Evolutionary conservation across 352 stramenopile genomes (phyloP), one percentile per base, ranked within the genome.

Genomic region (Globisporangium rhizosaccharum): DNA sequence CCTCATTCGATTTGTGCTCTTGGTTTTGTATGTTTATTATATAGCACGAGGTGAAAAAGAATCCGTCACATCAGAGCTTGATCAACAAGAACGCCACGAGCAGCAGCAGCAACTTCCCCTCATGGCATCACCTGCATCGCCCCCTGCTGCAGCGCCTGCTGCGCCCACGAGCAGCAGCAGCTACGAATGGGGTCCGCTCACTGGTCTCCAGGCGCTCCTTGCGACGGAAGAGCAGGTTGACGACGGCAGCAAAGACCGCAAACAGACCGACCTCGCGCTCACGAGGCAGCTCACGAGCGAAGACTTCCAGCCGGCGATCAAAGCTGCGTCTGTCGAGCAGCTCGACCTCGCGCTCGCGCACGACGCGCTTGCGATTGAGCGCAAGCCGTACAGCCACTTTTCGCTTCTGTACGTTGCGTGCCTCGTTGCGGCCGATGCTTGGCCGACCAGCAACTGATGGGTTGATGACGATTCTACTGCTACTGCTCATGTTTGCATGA

Each of bases 321-420:
- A 75, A 25, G 12, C 47, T 14, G 73, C 82, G 36, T 85, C 80
- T 20, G 56, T 90, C 14, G 73, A 65, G 3, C 78, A 92, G 60
- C 53, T 92, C 26, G 80, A 90, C 54, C 51, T 71, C 36, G 80
- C 65, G 57, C 66, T 92, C 14, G 64, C 62, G 17, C 68, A 88
- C 57, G 77, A 84, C 36, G 59, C 65, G 51, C 63, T 92, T 9
- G 58, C 68, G 12, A 67, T 77, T 1, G 81, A 86, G 45, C 75
- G 67, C 52, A 78, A 86, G 51, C 78, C 82, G 26, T 58, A 65
- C 42, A 71, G 65, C 57, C 66, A 71, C 37, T 70, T 82, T 7
- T 23, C 71, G 30, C 44, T 92, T 28, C 55, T 92, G 65, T 89
- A 67, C 44, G 76, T 66, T 1, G 18, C 14, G 2, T 45, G 15